Evolutionary conservation across 345 rosid genomes (phyloP).

Genomic region (Gossypium mustelinum): DNA sequence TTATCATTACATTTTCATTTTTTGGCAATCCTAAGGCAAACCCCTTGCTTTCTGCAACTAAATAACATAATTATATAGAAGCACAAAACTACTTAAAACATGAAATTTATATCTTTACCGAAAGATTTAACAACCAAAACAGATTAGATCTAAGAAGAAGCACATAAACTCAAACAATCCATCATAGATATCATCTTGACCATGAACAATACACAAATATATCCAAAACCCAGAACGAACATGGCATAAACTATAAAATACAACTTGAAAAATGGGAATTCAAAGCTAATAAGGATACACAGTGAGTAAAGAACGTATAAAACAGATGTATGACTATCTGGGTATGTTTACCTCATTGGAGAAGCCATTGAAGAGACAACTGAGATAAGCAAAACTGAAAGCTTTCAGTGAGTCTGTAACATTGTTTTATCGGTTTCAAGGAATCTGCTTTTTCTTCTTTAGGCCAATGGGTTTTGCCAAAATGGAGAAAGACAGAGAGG

Average conservation of each 20-base stretch:
- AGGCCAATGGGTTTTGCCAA: neutral
- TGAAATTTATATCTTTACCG: neutral
- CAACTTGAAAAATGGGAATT: neutral
- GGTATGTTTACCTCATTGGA: constrained; percentile 14
- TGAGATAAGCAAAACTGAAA: neutral
- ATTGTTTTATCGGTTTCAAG: neutral
- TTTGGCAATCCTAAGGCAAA: neutral
- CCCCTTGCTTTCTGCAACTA: neutral
- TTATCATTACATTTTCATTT: too few relatives aligned
- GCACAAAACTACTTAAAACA: neutral
- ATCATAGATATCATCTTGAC: neutral
- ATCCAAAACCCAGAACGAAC: constrained; percentile 3
- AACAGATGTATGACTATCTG: neutral
- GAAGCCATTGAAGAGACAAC: constrained; percentile 11
- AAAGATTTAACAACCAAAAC: neutral
- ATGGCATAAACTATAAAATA: neutral
- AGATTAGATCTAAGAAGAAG: neutral
- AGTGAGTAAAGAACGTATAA: neutral
- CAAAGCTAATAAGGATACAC: neutral
- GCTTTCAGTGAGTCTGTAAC: neutral
- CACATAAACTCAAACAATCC: neutral
- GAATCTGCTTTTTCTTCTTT: neutral
- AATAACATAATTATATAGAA: neutral
- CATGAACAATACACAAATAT: neutral
- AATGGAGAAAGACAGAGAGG: neutral